Percentiles rank a stretch among this genome's conserved stretches.
phyloP scores from a whole-genome alignment of 768 basidiomycete species.

The Cantharellus cinnabarinus region DNA sequence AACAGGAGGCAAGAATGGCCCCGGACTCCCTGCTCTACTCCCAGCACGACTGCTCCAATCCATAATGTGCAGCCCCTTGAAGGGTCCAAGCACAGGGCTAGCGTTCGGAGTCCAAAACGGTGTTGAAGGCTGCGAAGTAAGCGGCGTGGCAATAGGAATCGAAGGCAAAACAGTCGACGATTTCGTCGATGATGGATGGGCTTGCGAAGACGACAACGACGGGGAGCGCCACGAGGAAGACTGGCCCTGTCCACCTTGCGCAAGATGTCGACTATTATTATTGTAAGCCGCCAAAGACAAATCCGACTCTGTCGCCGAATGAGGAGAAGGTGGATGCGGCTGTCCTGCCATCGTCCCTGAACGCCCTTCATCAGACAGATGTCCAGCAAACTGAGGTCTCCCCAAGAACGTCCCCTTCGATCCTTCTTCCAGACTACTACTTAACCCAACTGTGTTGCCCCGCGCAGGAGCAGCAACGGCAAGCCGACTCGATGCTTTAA shows the following conservation, averaged over 20 bases:
- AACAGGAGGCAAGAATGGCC: too few relatives aligned
- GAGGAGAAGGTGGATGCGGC: too few relatives aligned
- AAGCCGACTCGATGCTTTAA: slow-evolving; percentile 13
- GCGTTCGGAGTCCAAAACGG: slow-evolving; percentile 12
- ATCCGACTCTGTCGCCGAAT: too few relatives aligned
- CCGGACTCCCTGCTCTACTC: not conserved
- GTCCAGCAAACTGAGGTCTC: too few relatives aligned
- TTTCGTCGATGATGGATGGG: not conserved
- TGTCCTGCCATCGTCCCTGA: too few relatives aligned
- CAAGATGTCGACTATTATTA: too few relatives aligned
- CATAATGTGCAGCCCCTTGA: slow-evolving; percentile 10
- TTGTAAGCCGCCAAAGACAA: too few relatives aligned
- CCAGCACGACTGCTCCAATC: not conserved
- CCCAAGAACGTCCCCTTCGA: too few relatives aligned
- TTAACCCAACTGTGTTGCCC: slow-evolving; percentile 2
- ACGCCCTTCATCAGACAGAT: too few relatives aligned
- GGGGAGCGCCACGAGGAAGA: too few relatives aligned
- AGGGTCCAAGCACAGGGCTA: slow-evolving; percentile 18
- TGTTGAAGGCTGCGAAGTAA: not conserved
- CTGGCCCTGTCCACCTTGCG: too few relatives aligned
- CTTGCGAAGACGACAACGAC: not conserved
- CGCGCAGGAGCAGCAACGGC: slow-evolving; percentile 9
- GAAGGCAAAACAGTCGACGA: not conserved
- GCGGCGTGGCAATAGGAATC: not conserved
- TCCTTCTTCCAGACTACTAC: too few relatives aligned